These are phyloP conservation scores for Pyrenophora teres DNA, from an alignment of 2,329 filamentous ascomycete genomes.

Conservation along the genomic window DNA sequence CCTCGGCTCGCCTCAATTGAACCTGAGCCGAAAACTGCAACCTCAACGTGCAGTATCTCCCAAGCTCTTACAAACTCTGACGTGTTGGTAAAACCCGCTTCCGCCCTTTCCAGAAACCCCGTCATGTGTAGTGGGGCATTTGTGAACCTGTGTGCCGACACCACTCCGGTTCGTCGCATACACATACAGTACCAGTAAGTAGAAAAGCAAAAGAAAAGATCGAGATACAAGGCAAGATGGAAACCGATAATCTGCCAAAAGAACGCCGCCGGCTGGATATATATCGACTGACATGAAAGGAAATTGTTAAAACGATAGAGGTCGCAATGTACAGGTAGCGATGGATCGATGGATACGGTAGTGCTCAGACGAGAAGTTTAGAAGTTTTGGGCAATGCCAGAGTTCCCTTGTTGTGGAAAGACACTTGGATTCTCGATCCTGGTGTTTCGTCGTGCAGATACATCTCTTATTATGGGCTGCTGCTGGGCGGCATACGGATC, in stretches of 20 bases:
- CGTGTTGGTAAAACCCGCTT: neutral
- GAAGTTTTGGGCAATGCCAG: conserved; percentile 97
- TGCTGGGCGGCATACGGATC: conserved; percentile 58
- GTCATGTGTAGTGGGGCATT: conserved; percentile 13
- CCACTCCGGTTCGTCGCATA: conserved; percentile 9
- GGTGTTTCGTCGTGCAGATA: conserved; percentile 88
- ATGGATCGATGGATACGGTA: conserved; percentile 4
- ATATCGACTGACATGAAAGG: conserved; percentile 7
- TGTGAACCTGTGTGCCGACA: conserved; percentile 7
- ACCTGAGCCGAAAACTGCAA: neutral
- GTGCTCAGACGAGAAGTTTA: conserved; percentile 50
- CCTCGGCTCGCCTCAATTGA: neutral
- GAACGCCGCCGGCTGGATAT: conserved; percentile 21
- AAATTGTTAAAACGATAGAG: conserved; percentile 7
- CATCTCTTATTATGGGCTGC: conserved; percentile 89
- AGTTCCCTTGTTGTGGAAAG: conserved; percentile 85
- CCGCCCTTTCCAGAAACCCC: neutral
- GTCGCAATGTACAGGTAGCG: conserved; percentile 27
- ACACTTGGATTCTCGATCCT: conserved; percentile 90
- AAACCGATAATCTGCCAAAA: neutral
- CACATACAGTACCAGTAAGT: conserved; percentile 10
- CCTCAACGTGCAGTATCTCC: neutral
- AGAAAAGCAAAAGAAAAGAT: conserved; percentile 4
- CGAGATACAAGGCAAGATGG: conserved; percentile 12
- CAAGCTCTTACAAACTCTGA: neutral